Percentiles rank a stretch among this genome's conserved stretches.
phyloP scores from a whole-genome alignment of 805 yeast species.

The Danielia oregonensis region DNA sequence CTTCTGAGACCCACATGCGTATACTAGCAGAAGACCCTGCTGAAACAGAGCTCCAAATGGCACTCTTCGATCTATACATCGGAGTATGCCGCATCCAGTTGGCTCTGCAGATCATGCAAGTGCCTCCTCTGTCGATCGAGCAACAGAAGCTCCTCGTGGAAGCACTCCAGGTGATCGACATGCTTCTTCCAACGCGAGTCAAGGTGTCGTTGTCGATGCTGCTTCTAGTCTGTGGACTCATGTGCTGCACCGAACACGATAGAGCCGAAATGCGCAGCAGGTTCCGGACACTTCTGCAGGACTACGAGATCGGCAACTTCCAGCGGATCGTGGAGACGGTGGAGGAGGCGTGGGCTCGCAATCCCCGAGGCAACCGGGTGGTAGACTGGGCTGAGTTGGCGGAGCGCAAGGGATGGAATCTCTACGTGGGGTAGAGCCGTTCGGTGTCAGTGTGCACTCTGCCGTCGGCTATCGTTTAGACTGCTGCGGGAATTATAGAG shows the following conservation, averaged over 20 bases:
- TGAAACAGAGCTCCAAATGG: slow-evolving; percentile 10
- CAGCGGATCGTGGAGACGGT: slow-evolving; percentile 17
- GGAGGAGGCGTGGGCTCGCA: slow-evolving; percentile 13
- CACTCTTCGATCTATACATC: slow-evolving; percentile 14
- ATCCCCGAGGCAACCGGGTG: slow-evolving; percentile 13
- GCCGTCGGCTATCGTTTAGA: too few relatives aligned
- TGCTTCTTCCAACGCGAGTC: slow-evolving; percentile 9
- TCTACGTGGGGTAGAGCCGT: slow-evolving; percentile 13
- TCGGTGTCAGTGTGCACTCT: not conserved
- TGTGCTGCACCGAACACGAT: slow-evolving; percentile 24
- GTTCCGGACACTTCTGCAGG: slow-evolving; percentile 22
- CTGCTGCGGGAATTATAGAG: too few relatives aligned
- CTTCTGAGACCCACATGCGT: slow-evolving; percentile 10
- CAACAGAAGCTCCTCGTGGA: slow-evolving; percentile 12
- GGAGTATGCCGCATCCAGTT: slow-evolving; percentile 13
- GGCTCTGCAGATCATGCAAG: slow-evolving; percentile 7
- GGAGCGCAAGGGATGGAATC: slow-evolving; percentile 14
- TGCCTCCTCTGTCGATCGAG: slow-evolving; percentile 9
- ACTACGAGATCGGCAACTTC: slow-evolving; percentile 15
- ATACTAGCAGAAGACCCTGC: slow-evolving; percentile 5
- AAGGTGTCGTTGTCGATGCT: slow-evolving; percentile 15
- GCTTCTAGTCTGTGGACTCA: slow-evolving; percentile 29
- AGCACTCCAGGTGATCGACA: slow-evolving; percentile 10
- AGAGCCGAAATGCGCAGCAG: slow-evolving; percentile 16
- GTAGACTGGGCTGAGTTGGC: slow-evolving; percentile 18